These are phyloP conservation scores for Psilocybe cyanescens DNA, from an alignment of 768 basidiomycete species.

Conservation along the genomic window DNA sequence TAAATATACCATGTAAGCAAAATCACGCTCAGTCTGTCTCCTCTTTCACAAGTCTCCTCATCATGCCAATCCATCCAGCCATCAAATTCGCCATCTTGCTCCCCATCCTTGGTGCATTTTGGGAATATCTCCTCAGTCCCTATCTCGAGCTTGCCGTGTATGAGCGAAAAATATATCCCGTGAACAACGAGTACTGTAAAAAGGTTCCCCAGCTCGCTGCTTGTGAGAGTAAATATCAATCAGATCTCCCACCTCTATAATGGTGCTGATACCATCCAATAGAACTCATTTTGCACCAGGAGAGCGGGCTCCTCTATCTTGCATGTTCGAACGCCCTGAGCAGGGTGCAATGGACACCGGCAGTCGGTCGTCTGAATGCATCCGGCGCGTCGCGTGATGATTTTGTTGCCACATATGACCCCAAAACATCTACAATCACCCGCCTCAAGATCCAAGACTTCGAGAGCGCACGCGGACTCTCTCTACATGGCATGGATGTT, in stretches of 20 bases:
- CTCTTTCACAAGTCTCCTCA: constrained; percentile 1
- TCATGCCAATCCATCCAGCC: constrained; percentile 16
- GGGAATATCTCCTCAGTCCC: constrained; percentile 52
- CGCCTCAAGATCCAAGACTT: constrained; percentile 48
- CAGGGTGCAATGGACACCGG: constrained; percentile 58
- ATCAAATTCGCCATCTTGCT: constrained; percentile 36
- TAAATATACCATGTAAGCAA: constrained; percentile 2
- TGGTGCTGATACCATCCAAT: background rate
- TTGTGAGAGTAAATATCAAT: constrained; percentile 60
- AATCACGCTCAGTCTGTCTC: background rate
- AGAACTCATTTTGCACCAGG: constrained; percentile 66
- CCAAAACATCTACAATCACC: constrained; percentile 44
- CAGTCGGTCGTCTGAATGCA: constrained; percentile 37
- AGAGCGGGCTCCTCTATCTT: constrained; percentile 60
- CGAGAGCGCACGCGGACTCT: constrained; percentile 45
- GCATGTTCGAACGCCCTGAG: constrained; percentile 60
- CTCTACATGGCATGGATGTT: constrained; percentile 72
- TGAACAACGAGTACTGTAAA: constrained; percentile 55
- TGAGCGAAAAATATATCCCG: constrained; percentile 44
- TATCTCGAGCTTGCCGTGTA: constrained; percentile 45
- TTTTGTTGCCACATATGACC: constrained; percentile 65
- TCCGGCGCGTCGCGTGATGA: constrained; percentile 46
- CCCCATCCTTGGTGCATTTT: constrained; percentile 46
- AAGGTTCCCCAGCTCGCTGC: constrained; percentile 58
- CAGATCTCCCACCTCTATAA: background rate